Base-by-base conservation (phyloP, 179 eudicot species). In the Silene noctiflora region DNA sequence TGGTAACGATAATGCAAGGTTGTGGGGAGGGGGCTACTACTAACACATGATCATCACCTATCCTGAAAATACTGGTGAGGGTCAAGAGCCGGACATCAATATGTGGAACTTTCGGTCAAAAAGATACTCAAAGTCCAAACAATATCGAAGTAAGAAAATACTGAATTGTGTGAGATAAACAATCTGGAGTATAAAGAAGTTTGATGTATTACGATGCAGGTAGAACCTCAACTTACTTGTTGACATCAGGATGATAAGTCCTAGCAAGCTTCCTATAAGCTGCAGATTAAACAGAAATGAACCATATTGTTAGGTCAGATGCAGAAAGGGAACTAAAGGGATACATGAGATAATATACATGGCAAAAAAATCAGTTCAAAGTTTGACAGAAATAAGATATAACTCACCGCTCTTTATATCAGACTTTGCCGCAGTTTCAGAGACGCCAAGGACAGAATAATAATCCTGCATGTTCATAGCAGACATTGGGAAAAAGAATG, bases 181-280 rank as follows among this genome's bases (percentile, higher is more conserved):
- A 46, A 46, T 46, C 11, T 46, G 6, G 20, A 9, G 13, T 31
- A 35, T 20, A 76, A 6, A 64, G 68, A 35, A 61, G 48, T 62
- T 53, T 14, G 55, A 42, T 31, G 6, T 27, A 33, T 53, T 25
- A 77, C 9, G 39, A 46, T 33, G 73, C 20, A 55, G 66, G 70
- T 12, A 12, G 48, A 74, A 33, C 11, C 10, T 51, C 35, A 46
- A 83, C 94, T 91, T 87, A 91, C 97, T 90, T 94, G 96, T 90
- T 92, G 69, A 94, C 98, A 84, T 94, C 98, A 56, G 98, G 98
- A 86, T 94, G 98, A 82, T 84, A 89, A 76, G 84, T 91, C 81
- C 98, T 88, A n/a, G 98, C 98, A 79, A 94, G 98, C 90, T 87
- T 94, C 71, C 97, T 82, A 84, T 94, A 94, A 79, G 98, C 98